Percentiles rank a stretch among this genome's conserved stretches.
phyloP scores from a whole-genome alignment of 306 rosid species.

The Rubus parviflorus region DNA sequence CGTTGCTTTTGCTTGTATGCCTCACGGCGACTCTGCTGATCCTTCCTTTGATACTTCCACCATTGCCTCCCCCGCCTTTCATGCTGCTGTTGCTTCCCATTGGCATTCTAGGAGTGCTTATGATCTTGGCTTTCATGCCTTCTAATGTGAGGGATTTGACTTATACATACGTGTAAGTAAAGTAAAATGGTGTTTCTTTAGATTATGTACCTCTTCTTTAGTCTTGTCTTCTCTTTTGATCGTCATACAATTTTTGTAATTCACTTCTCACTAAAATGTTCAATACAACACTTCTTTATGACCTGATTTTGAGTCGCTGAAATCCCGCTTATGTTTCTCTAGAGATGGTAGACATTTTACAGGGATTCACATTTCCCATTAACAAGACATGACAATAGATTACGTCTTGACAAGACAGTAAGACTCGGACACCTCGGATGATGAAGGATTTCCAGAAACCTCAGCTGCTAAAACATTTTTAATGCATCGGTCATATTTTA shows the following conservation, averaged over 20 bases:
- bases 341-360: not conserved
- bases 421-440: not conserved
- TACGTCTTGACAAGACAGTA: not conserved
- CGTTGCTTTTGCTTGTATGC: constrained; percentile 44
- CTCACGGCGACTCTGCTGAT: constrained; percentile 48
- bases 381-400: not conserved
- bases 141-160: constrained; percentile 44
- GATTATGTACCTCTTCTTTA: not conserved
- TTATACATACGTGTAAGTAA: constrained; percentile 36
- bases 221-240: not conserved
- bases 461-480: too few species aligned
- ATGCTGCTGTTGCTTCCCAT: constrained; percentile 52
- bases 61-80: constrained; percentile 57
- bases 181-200: not conserved
- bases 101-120: constrained; percentile 44
- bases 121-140: constrained; percentile 62
- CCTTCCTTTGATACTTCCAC: constrained; percentile 61
- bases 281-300: not conserved
- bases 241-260: constrained; percentile 26
- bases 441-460: not conserved
- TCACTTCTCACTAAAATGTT: constrained; percentile 7
- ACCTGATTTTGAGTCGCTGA: not conserved
- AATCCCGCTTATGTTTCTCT: not conserved
- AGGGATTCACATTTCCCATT: not conserved
- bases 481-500: too few species aligned